Evolutionary conservation across 2,329 filamentous ascomycete genomes (phyloP).

Genomic region (Fusarium tricinctum): DNA sequence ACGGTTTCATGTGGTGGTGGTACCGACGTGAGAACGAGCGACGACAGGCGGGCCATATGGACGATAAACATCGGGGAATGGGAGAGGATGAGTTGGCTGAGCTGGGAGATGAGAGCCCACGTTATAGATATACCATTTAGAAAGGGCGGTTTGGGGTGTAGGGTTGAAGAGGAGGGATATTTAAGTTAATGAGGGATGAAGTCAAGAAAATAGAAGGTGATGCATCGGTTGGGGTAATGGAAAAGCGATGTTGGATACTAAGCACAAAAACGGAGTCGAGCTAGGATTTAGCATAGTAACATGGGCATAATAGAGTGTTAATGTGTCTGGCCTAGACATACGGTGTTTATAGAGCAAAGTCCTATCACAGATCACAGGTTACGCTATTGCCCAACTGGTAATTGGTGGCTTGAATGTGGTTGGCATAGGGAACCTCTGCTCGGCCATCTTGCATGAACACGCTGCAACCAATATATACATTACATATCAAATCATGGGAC

Average conservation of each 20-base stretch:
- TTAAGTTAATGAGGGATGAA: background rate
- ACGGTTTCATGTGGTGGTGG: constrained; percentile 68
- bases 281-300: background rate
- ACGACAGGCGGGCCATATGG: constrained; percentile 57
- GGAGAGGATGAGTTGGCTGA: constrained; percentile 64
- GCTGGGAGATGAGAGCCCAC: constrained; percentile 67
- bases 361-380: background rate
- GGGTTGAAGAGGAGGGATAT: background rate
- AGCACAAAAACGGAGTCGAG: background rate
- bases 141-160: background rate
- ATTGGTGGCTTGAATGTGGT: background rate
- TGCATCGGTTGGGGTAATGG: background rate
- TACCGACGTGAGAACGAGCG: constrained; percentile 63
- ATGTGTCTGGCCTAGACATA: no score
- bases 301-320: no score
- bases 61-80: constrained; percentile 57
- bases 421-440: background rate
- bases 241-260: constrained; percentile 3
- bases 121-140: constrained; percentile 61
- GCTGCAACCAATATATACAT: background rate
- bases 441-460: background rate
- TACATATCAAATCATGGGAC: background rate
- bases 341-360: no score
- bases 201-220: background rate
- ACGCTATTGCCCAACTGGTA: no score